Evolutionary conservation across 1,284 basidiomycete genomes (phyloP), one percentile per base, ranked within the genome.

Genomic region (Ceratobasidium sp.): DNA sequence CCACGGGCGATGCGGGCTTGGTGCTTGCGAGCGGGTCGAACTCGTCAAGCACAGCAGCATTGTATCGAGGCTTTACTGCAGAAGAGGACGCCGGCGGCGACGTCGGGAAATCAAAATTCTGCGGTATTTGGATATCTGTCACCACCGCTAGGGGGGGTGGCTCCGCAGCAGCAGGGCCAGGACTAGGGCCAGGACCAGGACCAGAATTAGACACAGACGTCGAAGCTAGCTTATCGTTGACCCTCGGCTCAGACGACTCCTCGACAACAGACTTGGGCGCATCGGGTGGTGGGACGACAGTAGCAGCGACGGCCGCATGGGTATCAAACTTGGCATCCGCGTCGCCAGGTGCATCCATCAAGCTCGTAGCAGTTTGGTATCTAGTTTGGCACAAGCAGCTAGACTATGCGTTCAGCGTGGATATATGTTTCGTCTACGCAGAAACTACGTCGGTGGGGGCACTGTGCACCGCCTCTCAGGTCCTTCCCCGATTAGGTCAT

Each of bases 11-110:
- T 86, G 79, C 90, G 88, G 75, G 88, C 87, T 53, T 83, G 79
- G 77, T 83, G 86, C 0, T 39, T 22, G 82, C 87, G 37, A 91
- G 82, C 22, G 90, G 90, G 81, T 92, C 90, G 78, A 92, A 91
- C 79, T 90, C 86, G 48, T 74, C 64, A 1, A 77, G 61, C 4
- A 76, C 41, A 2, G 63, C 62, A 29, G 73, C 22, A 27, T 77
- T 69, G 39, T 41, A 69, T 13, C 65, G 65, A 54, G 65, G 65
- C 37, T 58, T 69, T n/a, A 31, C 51, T n/a, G 29, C 27, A 29
- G n/a, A 61, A 39, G 58, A 54, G 3, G 16, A 2, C 8, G 51
- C 34, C 4, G 53, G 41, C 1, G 65, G 53, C 34, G 65, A 56
- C 19, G 34, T 69, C 8, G 65, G 65, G 39, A 69, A 69, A 41